phyloP scores from a whole-genome alignment of 2,329 filamentous ascomycete species.

The Bipolaris bicolor region DNA sequence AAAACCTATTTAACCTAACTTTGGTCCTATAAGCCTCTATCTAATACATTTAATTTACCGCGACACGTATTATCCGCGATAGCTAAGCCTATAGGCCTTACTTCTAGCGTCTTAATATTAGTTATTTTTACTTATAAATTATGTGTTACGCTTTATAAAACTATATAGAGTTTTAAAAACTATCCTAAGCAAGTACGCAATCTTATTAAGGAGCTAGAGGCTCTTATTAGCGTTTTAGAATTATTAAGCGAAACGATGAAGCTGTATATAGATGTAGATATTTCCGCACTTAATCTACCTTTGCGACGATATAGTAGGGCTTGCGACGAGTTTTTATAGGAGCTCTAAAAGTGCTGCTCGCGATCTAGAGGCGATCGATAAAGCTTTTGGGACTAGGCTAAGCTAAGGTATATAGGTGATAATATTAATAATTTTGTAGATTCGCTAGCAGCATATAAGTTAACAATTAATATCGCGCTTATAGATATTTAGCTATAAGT shows the following conservation, averaged over 20 bases:
- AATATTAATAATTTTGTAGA: too few relatives aligned
- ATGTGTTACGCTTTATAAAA: constrained; percentile 17
- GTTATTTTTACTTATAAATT: constrained; percentile 19
- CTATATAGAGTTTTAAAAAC: constrained; percentile 16
- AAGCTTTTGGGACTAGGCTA: too few relatives aligned
- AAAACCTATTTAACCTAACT: not conserved
- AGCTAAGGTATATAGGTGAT: too few relatives aligned
- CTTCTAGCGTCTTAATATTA: constrained; percentile 19
- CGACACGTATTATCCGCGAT: constrained; percentile 4
- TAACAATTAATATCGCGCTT: too few relatives aligned
- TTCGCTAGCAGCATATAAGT: too few relatives aligned
- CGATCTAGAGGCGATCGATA: too few relatives aligned
- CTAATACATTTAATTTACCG: not conserved
- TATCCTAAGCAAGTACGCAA: constrained; percentile 20
- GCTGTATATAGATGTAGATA: constrained; percentile 10
- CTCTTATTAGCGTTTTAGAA: constrained; percentile 15
- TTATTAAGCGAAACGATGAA: constrained; percentile 16
- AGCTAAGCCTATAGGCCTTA: constrained; percentile 20
- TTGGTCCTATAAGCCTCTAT: not conserved
- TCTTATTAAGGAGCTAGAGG: constrained; percentile 19
- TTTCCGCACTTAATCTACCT: constrained; percentile 43
- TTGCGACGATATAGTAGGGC: constrained; percentile 52
- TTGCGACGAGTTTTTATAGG: constrained; percentile 52
- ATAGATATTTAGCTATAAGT: too few relatives aligned
- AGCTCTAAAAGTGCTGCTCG: constrained; percentile 46